Evolutionary conservation across 2,329 filamentous ascomycete species (phyloP).

Genomic region (Corinectria fuckeliana): DNA sequence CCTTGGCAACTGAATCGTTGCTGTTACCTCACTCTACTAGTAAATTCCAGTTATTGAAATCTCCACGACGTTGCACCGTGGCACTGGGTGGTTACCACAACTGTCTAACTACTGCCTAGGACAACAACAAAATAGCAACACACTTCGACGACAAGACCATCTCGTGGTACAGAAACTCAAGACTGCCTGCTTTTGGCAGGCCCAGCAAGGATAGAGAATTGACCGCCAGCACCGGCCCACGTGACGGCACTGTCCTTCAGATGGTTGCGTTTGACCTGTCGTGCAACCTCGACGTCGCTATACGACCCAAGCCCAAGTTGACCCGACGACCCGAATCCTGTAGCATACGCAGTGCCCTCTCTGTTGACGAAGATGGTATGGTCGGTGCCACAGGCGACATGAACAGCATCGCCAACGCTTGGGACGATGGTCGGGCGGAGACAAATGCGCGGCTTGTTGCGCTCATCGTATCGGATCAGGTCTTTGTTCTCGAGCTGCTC

Average conservation of each 20-base stretch:
- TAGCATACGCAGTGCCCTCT: constrained; percentile 59
- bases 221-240: constrained; percentile 16
- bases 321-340: constrained; percentile 75
- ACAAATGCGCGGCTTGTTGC: constrained; percentile 63
- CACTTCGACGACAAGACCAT: no score
- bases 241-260: not conserved
- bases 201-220: constrained; percentile 12
- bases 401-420: constrained; percentile 55
- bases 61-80: no score
- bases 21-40: no score
- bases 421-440: constrained; percentile 62
- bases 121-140: no score
- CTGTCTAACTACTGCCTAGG: no score
- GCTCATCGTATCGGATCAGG: constrained; percentile 60
- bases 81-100: no score
- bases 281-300: constrained; percentile 56
- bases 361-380: constrained; percentile 70
- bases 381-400: constrained; percentile 66
- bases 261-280: not conserved
- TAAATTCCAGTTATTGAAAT: no score
- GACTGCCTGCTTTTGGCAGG: no score
- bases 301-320: constrained; percentile 73
- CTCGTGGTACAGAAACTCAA: no score
- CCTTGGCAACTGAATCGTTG: no score
- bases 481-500: constrained; percentile 55